phyloP scores from a whole-genome alignment of 2,329 filamentous ascomycete genomes.

The Paecilomyces fulvus region DNA sequence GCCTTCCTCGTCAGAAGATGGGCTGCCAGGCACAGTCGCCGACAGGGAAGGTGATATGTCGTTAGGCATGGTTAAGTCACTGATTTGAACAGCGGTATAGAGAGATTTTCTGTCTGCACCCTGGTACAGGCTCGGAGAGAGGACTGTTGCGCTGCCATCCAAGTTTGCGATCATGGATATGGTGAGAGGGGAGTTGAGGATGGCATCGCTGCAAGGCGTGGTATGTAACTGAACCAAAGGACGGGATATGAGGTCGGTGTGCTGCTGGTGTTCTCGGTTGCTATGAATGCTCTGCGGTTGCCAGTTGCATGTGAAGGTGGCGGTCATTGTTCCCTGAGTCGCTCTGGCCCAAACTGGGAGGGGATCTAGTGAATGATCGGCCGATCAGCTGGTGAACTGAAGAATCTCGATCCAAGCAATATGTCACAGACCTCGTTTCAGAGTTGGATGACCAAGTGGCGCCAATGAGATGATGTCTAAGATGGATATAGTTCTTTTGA shows the following conservation, averaged over 20 bases:
- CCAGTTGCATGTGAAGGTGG: not conserved
- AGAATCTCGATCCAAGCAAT: not conserved
- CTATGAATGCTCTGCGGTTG: not conserved
- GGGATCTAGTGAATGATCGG: not conserved
- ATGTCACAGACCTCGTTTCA: not conserved
- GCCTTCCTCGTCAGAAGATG: not conserved
- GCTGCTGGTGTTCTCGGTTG: not conserved
- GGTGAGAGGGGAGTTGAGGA: conserved; percentile 3
- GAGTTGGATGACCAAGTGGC: not conserved
- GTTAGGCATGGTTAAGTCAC: conserved; percentile 9
- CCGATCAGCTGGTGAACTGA: not conserved
- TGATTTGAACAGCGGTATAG: conserved; percentile 14
- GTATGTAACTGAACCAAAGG: conserved; percentile 7
- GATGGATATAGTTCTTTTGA: not conserved
- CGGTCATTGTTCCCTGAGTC: not conserved
- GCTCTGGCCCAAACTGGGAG: not conserved
- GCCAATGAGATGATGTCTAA: not conserved
- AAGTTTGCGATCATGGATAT: conserved; percentile 5
- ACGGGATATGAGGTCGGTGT: not conserved
- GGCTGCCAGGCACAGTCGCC: not conserved
- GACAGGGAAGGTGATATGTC: not conserved
- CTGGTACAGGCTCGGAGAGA: conserved; percentile 6
- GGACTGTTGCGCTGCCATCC: conserved; percentile 5
- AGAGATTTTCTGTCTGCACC: conserved; percentile 13
- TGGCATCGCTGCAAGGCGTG: conserved; percentile 1